Evolutionary conservation across 768 basidiomycete genomes (phyloP).

Genomic region (Russula lepida): DNA sequence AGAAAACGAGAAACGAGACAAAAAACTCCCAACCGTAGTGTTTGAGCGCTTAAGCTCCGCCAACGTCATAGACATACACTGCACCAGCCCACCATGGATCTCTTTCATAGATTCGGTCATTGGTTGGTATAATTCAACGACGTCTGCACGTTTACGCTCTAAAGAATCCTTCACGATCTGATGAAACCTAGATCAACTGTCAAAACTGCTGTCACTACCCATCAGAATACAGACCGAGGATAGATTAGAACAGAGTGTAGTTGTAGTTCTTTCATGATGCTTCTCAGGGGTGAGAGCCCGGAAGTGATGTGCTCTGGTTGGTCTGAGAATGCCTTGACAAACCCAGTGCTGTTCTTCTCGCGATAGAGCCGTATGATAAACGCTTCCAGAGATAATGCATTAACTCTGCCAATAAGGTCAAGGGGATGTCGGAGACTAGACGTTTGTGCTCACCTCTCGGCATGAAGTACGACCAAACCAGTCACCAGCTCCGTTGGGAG

Average conservation of each 20-base stretch:
- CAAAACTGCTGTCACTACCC: constrained; percentile 5
- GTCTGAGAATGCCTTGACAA: constrained; percentile 95
- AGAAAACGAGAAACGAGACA: not conserved
- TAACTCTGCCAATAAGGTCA: constrained; percentile 46
- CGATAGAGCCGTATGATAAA: constrained; percentile 90
- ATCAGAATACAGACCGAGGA: constrained; percentile 54
- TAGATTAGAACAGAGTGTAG: constrained; percentile 85
- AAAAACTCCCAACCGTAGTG: constrained; percentile 40
- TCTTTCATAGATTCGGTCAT: constrained; percentile 84
- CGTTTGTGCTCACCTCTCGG: constrained; percentile 58
- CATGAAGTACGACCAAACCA: constrained; percentile 84
- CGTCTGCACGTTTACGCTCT: constrained; percentile 78
- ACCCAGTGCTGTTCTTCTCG: constrained; percentile 82
- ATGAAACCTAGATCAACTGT: constrained; percentile 58
- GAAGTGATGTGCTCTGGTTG: constrained; percentile 92
- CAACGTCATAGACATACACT: constrained; percentile 89
- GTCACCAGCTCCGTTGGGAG: constrained; percentile 82
- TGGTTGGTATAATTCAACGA: constrained; percentile 82
- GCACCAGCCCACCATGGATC: constrained; percentile 85
- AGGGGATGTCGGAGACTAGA: not conserved
- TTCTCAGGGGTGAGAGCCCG: constrained; percentile 85
- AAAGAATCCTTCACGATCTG: constrained; percentile 78
- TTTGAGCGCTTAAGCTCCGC: constrained; percentile 86
- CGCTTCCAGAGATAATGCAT: constrained; percentile 75
- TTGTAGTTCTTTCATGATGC: constrained; percentile 88